Base-by-base conservation (phyloP, 306 rosid species). In the Geum urbanum region DNA sequence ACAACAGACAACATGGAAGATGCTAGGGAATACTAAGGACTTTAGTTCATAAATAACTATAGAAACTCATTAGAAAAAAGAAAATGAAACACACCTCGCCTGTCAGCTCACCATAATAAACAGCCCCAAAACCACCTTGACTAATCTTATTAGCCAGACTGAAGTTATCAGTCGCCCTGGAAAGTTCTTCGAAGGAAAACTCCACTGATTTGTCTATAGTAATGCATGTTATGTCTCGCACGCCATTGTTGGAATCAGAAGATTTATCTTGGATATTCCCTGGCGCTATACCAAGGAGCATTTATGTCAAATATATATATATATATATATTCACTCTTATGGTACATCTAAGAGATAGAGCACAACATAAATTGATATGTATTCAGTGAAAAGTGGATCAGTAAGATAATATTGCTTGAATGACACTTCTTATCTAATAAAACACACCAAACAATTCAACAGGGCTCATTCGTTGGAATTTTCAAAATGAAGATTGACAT, bases 111-210 rank as follows among this genome's bases (percentile, higher is more conserved):
- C 92, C 98, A 83, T 86, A 87, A 75, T 87, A 89, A 63, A 87
- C 98, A 37, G 89, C 89, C 66, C 95, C 98, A 50, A 92, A 89
- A 76, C 95, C 98, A 67, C 96, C 95, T 84, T 92, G 85, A 49
- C 96, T 96, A 70, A 92, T 89, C 81, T 89, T 92, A 60, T 84
- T 74, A 49, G 86, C 90, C 60, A 84, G n/a, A 66, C 85, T 92
- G 75, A 92, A 92, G 80, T 92, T 65, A 80, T 86, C 80, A 50
- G 96, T 89, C 27, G 95, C 95, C 45, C 64, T 80, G 18, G 95
- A 83, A 67, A 92, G 89, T 84, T 92, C 96, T 76, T 92, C 90
- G 39, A 77, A 86, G 8, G 95, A 75, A 78, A 92, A 87, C 54
- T 89, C 91, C 73, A 88, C 78, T 61, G 96, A 89, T 75, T 89